Evolutionary conservation across 2,329 filamentous ascomycete genomes (phyloP), one percentile per base, ranked within the genome.

Genomic region (Stachybotrys echinatus): DNA sequence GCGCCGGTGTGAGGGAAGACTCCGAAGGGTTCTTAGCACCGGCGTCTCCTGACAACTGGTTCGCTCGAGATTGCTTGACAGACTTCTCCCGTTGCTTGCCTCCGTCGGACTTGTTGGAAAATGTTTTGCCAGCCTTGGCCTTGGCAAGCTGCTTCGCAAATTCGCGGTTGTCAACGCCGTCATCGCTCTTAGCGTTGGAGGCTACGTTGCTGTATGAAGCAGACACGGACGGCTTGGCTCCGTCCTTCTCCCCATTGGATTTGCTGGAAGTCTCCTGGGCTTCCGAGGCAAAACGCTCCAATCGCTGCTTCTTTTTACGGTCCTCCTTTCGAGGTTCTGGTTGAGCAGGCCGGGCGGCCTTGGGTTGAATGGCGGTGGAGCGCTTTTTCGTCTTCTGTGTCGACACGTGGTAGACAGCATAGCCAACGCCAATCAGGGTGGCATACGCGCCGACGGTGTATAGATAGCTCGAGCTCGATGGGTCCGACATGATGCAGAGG

Each of bases 61-160:
- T 77, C 59, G 75, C 83, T 51, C 75, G 81, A 54, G 76, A 83
- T 65, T 88, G 84, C 75, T 90, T 89, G 52, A 88, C 77, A 22
- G 84, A 84, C 70, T 84, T 85, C 56, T 81, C 75, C 52, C 82
- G 78, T 68, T 85, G 86, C 69, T 85, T 85, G 14, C 77, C 74
- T 51, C 75, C 70, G 56, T 79, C 73, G 58, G 77, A 64, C 65
- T 79, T 76, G 59, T 70, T 67, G 52, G 68, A 73, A 58, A 81
- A 79, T 61, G 81, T 80, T 54, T 79, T 81, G 51, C 89, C 89
- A 56, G 87, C 76, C 72, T 89, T 87, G 47, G 85, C 78, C 59
- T 80, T 85, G 50, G 82, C 74, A 57, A 94, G 76, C 65, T 88
- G 85, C 60, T 80, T 80, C 27, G 89, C 89, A 66, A 94, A 92